These are phyloP conservation scores for Ceratobasidium theobromae DNA, from an alignment of 1,284 basidiomycete genomes.

Conservation along the genomic window DNA sequence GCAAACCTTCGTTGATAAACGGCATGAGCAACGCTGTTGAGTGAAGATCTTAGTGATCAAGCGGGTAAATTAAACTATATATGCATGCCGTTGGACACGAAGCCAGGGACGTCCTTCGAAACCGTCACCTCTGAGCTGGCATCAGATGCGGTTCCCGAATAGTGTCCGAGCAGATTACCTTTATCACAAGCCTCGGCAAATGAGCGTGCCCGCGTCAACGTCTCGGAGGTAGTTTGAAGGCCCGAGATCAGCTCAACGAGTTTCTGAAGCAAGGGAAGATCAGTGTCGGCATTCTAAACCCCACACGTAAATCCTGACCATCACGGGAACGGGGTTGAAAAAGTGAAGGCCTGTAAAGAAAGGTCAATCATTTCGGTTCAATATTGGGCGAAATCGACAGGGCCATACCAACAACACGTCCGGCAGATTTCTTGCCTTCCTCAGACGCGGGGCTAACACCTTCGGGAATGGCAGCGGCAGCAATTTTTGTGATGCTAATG, in stretches of 20 bases:
- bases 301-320: conserved; percentile 55
- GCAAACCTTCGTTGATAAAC: conserved; percentile 78
- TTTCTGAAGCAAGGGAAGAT: conserved; percentile 58
- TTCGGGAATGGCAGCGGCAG: conserved; percentile 68
- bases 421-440: conserved; percentile 61
- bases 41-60: not conserved
- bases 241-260: conserved; percentile 91
- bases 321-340: conserved; percentile 94
- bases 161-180: too few relatives aligned
- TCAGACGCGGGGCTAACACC: conserved; percentile 59
- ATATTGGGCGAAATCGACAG: conserved; percentile 5
- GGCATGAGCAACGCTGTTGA: conserved; percentile 72
- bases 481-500: conserved; percentile 93
- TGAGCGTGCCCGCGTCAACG: conserved; percentile 71
- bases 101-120: conserved; percentile 89
- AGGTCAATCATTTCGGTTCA: conserved; percentile 3
- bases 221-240: conserved; percentile 81
- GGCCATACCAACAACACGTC: conserved; percentile 69
- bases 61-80: not conserved
- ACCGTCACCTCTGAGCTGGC: conserved; percentile 71
- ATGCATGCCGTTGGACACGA: conserved; percentile 67
- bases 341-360: conserved; percentile 74
- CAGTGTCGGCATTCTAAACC: not conserved
- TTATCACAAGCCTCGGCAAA: conserved; percentile 92
- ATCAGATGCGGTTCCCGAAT: not conserved